Percentiles rank a stretch among this genome's conserved stretches.
phyloP scores from a whole-genome alignment of 306 rosid species.

The Oxytropis ochrocephala region DNA sequence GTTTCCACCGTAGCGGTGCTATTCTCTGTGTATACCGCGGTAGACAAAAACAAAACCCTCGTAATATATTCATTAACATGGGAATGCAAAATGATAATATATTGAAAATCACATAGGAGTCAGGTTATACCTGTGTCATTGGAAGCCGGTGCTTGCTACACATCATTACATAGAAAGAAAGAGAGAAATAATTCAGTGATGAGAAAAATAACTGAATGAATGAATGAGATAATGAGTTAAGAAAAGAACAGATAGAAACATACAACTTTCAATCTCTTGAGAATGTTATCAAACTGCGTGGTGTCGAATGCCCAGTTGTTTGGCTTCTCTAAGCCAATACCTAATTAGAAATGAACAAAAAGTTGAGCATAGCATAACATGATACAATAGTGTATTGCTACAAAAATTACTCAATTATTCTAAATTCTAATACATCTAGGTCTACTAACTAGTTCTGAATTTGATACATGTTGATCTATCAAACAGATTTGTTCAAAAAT shows the following conservation, averaged over 20 bases:
- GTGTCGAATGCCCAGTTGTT: constrained; percentile 95
- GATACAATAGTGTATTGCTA: background rate
- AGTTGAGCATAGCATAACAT: background rate
- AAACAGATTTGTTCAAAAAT: background rate
- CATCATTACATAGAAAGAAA: background rate
- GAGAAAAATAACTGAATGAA: background rate
- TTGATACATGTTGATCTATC: background rate
- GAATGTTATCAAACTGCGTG: constrained; percentile 78
- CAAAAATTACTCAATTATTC: background rate
- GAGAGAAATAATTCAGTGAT: background rate
- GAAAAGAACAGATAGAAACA: background rate
- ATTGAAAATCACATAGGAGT: background rate
- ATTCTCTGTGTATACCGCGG: constrained; percentile 25
- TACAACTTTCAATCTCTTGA: constrained; percentile 95
- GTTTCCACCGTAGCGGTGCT: constrained; percentile 30
- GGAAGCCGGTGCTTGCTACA: constrained; percentile 63
- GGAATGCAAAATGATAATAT: background rate
- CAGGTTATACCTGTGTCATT: constrained; percentile 38
- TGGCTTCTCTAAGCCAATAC: constrained; percentile 85
- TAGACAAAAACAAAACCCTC: background rate
- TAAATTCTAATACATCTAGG: background rate
- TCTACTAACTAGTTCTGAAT: background rate
- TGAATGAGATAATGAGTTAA: background rate
- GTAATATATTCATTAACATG: background rate
- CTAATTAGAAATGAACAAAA: constrained; percentile 23